Evolutionary conservation across 495 filamentous ascomycete species (phyloP).

Genomic region (Penicillium ochrochloron): DNA sequence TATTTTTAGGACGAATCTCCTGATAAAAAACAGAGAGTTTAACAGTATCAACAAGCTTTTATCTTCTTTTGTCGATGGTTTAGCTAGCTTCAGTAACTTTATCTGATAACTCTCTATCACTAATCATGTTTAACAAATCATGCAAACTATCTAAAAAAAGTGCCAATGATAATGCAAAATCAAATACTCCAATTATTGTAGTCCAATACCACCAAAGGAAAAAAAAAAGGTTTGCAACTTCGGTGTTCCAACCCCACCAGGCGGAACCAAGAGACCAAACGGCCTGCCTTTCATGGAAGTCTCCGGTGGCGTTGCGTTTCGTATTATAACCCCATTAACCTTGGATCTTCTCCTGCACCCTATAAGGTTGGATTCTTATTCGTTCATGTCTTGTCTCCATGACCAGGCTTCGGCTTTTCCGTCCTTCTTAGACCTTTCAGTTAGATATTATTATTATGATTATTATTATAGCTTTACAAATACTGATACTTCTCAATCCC

Average conservation of each 20-base stretch:
- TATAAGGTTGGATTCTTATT: not conserved
- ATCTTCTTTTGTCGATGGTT: not conserved
- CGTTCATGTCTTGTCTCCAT: not conserved
- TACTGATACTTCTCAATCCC: not conserved
- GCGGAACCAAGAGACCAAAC: not conserved
- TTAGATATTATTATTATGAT: too few relatives aligned
- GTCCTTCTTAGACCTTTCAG: not conserved
- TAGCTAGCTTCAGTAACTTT: not conserved
- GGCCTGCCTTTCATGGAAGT: constrained; percentile 7
- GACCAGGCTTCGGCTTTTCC: constrained; percentile 1
- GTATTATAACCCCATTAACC: not conserved
- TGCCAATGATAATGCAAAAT: not conserved
- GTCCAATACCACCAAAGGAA: not conserved
- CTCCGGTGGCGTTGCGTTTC: constrained; percentile 12
- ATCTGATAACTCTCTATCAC: not conserved
- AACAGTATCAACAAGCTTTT: not conserved
- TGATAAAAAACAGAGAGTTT: not conserved
- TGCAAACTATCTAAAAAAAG: not conserved
- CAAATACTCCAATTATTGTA: too few relatives aligned
- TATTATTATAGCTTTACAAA: not conserved
- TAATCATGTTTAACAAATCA: not conserved
- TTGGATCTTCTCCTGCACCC: constrained; percentile 7
- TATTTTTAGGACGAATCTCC: not conserved
- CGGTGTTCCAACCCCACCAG: not conserved
- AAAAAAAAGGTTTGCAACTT: not conserved